phyloP scores from a whole-genome alignment of 768 basidiomycete genomes.

The Xerocomus spinulosus region DNA sequence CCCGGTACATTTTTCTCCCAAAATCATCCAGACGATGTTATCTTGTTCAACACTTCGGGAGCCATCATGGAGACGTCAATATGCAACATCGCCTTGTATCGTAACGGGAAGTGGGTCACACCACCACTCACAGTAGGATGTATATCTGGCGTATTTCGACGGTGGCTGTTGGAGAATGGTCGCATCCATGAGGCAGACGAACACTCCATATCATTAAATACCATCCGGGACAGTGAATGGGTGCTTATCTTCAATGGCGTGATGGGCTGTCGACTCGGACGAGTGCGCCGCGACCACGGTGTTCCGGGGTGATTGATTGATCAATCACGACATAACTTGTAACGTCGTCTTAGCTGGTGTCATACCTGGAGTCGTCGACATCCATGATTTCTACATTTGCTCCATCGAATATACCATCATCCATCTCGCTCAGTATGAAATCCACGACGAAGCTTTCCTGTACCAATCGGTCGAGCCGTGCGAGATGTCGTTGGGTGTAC shows the following conservation, averaged over 20 bases:
- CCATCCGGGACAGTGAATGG: constrained; percentile 51
- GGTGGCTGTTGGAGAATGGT: constrained; percentile 61
- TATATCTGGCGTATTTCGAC: constrained; percentile 64
- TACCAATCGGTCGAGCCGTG: constrained; percentile 77
- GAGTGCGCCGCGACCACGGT: constrained; percentile 10
- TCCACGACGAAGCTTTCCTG: constrained; percentile 97
- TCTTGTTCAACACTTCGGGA: constrained; percentile 52
- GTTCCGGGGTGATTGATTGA: too few species aligned
- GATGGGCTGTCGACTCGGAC: constrained; percentile 61
- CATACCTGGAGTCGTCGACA: constrained; percentile 22
- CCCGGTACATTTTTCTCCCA: constrained; percentile 7
- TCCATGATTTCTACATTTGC: constrained; percentile 44
- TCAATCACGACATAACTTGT: constrained; percentile 1
- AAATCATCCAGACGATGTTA: constrained; percentile 46
- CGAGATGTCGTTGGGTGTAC: constrained; percentile 90
- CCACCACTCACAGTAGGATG: constrained; percentile 60
- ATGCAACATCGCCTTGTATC: constrained; percentile 67
- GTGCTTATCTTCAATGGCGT: constrained; percentile 72
- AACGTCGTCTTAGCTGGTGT: constrained; percentile 16
- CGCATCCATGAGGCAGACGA: constrained; percentile 49
- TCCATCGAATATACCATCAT: constrained; percentile 63
- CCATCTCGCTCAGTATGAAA: constrained; percentile 84
- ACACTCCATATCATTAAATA: constrained; percentile 38
- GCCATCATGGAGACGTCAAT: constrained; percentile 63
- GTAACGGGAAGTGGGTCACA: constrained; percentile 57